These are phyloP conservation scores for Spergularia marina DNA, from an alignment of 148 eudicot genomes.

Conservation along the genomic window DNA sequence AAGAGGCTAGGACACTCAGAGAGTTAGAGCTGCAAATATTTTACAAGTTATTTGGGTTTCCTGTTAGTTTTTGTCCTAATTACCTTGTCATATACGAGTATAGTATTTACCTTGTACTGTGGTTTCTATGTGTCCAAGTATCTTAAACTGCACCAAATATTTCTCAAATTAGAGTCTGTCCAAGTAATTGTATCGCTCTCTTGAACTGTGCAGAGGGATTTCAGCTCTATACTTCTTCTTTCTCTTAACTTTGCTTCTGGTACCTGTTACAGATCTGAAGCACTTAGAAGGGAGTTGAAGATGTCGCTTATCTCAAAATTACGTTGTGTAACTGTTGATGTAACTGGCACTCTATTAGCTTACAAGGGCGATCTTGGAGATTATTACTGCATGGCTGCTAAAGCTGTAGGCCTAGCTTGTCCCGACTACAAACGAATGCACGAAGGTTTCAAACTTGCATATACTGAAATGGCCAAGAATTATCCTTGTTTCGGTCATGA, in stretches of 20 bases:
- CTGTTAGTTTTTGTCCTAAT: not conserved
- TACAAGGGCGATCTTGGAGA: conserved; percentile 98
- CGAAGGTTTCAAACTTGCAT: conserved; percentile 89
- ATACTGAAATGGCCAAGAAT: conserved; percentile 80
- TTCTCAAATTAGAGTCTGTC: conserved; percentile 1
- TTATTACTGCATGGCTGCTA: conserved; percentile 97
- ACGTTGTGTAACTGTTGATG: conserved; percentile 85
- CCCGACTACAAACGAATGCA: conserved; percentile 92
- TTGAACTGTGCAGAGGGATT: conserved; percentile 1
- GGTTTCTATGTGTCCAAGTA: not conserved
- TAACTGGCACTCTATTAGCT: conserved; percentile 90
- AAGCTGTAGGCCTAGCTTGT: conserved; percentile 84
- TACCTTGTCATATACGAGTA: not conserved
- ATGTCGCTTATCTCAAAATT: conserved; percentile 68
- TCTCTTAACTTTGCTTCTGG: not conserved
- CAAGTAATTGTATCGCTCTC: not conserved
- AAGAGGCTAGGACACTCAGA: not conserved
- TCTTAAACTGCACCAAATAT: not conserved
- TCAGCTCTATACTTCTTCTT: conserved; percentile 9
- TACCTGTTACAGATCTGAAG: not conserved
- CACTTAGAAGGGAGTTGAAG: conserved; percentile 10
- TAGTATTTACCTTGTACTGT: not conserved
- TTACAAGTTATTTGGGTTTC: too few species aligned
- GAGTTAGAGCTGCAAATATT: not conserved
- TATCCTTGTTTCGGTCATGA: conserved; percentile 91